Base-by-base conservation (phyloP, 2,329 filamentous ascomycete species). In the Cladosporium velox region DNA sequence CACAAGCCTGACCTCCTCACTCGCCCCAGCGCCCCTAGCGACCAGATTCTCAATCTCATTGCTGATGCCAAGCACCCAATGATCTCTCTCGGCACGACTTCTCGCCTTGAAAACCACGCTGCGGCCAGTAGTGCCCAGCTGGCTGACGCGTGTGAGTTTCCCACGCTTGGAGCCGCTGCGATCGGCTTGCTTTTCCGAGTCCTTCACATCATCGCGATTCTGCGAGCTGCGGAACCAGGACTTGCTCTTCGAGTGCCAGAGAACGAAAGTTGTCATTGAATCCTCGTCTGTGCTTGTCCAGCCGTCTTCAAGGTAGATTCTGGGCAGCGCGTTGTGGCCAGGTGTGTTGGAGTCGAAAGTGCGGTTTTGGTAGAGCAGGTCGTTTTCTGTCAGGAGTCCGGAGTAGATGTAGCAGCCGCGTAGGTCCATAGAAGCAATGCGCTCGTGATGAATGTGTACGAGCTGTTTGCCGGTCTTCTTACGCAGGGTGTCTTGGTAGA, bases 101-200 rank as follows among this genome's bases (percentile, higher is more conserved):
- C 88, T 81, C 41, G 88, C 84, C 72, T 88, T 87, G 73, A 90
- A 90, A 14, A 90, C 88, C 59, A 89, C 84, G 49, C 85, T 87
- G 52, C 86, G 79, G 4, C 88, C 88, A 34, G 85, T 84, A 8
- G 83, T 82, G 12, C 88, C 88, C 32, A 90, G 76, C 67, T 85
- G 83, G 32, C 86, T 86, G 1, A 90, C 88, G 47, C 86, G 78
- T 70, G 85, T 87, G 66, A 89, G 77, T 67, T 83, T 83, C 38
- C 67, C 41, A 47, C 69, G 62, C 60, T 63, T 28, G 18, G 21
- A 26, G 35, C 51, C 65, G n/a, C 54, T 59, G n/a, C 58, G 28
- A n/a, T 49, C 60, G 0, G 51, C 62, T 35, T 71, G 65, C 57
- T 68, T 62, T 32, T 60, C 44, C 10, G 65, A 44, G 15, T 61